These are phyloP conservation scores for Capsicum rhomboideum DNA, from an alignment of 257 asterid genomes.

Conservation along the genomic window DNA sequence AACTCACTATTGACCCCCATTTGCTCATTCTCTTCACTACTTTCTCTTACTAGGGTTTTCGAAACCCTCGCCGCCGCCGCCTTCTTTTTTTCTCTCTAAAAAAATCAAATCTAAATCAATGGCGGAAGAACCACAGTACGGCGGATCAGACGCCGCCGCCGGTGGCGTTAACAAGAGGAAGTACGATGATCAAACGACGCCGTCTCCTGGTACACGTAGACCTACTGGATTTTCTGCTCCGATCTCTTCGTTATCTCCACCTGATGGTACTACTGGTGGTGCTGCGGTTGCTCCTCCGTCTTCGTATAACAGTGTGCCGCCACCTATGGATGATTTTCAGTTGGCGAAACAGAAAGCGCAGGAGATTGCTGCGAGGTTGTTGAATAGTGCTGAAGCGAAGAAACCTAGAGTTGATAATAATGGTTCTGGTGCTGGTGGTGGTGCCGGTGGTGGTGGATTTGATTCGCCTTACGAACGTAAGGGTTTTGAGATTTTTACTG, in stretches of 20 bases:
- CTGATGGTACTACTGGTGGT: slow-evolving; percentile 27
- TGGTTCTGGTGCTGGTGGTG: slow-evolving; percentile 44
- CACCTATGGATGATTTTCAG: slow-evolving; percentile 76
- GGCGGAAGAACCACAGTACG: slow-evolving; percentile 24
- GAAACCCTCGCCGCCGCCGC: background rate
- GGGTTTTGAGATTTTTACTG: background rate
- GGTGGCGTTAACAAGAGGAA: slow-evolving; percentile 17
- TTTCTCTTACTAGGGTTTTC: slow-evolving; percentile 10
- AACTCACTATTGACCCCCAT: background rate
- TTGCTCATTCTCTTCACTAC: background rate
- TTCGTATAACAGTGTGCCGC: slow-evolving; percentile 38
- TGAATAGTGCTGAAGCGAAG: slow-evolving; percentile 53
- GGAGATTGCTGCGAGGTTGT: slow-evolving; percentile 79
- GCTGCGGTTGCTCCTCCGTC: too few species aligned
- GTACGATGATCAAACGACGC: slow-evolving; percentile 59
- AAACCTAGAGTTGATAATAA: slow-evolving; percentile 70
- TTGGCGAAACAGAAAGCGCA: slow-evolving; percentile 89
- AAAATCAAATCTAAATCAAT: background rate
- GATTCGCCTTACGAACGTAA: background rate
- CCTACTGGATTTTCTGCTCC: slow-evolving; percentile 72
- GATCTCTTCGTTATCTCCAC: slow-evolving; percentile 37
- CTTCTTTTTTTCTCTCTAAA: background rate
- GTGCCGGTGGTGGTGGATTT: slow-evolving; percentile 13
- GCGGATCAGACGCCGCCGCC: background rate
- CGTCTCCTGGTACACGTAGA: slow-evolving; percentile 52